Evolutionary conservation across 2,329 filamentous ascomycete genomes (phyloP), one percentile per base, ranked within the genome.

Genomic region (Furcasterigmium furcatum): DNA sequence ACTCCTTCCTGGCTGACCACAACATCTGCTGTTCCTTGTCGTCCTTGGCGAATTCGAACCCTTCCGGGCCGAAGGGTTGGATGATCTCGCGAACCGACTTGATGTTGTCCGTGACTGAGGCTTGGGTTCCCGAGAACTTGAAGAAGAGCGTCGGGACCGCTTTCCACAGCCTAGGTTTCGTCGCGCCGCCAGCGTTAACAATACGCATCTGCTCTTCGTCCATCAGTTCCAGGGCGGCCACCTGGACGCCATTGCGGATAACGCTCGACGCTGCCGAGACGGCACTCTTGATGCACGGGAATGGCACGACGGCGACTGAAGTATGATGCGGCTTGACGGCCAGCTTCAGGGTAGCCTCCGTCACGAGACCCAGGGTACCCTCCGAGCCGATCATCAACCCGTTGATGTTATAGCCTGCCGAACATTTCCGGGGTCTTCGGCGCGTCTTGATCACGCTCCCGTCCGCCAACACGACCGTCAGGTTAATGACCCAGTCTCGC

Each of bases 381-480:
- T 92, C 87, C 58, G 82, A 87, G 35, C 88, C 88, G 56, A 91
- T 85, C 60, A 91, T 91, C 45, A 88, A 76, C 49, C 83, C 80
- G 0, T 86, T 92, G 24, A 92, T 71, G 58, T 92, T 87, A 62
- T 92, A 92, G n/a, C 87, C 87, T 10, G 87, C 87, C 43, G 83
- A 87, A 45, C 83, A 88, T 65, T 91, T 92, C 42, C 87, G 76
- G 3, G 87, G 87, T 20, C 87, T 74, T 60, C 90, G 86, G 48
- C 84, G 76, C 4, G 87, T 92, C 68, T 90, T 90, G 58, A 92
- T 83, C 25, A 91, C 67, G 0, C 87, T 89, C 19, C 88, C 88
- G 62, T 94, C 88, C 3, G 88, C 86, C 44, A 95, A 74, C 2
- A 95, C 88, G 3, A 94, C 85, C 0, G 88, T 94, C 39, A 95